Conservation (phyloP, 495 filamentous ascomycete species). For the Darksidea phi region DNA sequence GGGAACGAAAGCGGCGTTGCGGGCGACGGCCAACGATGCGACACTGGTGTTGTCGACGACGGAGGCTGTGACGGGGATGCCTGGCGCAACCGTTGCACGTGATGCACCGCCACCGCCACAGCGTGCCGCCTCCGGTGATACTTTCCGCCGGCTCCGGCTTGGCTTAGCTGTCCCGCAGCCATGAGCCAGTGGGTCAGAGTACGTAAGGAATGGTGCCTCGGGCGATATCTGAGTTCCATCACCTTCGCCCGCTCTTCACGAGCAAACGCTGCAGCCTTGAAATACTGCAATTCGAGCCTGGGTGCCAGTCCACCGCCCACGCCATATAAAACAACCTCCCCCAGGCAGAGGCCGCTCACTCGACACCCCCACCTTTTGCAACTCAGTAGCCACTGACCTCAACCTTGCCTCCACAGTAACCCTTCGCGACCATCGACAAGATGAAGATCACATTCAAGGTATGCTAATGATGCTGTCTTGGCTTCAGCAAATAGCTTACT, state of each 20-base stretch:
- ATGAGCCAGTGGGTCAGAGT: background rate
- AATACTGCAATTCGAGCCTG: conserved; percentile 1
- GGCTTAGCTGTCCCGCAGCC: background rate
- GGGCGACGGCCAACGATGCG: conserved; percentile 7
- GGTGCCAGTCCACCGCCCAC: background rate
- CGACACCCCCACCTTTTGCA: conserved; percentile 14
- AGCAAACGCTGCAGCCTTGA: conserved; percentile 10
- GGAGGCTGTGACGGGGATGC: too few species aligned
- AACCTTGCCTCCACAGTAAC: background rate
- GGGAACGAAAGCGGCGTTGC: background rate
- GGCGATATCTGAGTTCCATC: conserved; percentile 9
- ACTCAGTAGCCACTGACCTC: conserved; percentile 3
- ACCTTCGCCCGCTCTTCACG: conserved; percentile 3
- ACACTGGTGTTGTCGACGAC: conserved; percentile 8
- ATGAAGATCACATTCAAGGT: conserved; percentile 90
- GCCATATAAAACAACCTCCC: conserved; percentile 2
- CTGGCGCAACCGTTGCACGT: too few species aligned
- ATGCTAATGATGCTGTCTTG: conserved; percentile 25
- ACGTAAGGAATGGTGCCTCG: conserved; percentile 1
- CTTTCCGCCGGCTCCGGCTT: too few species aligned
- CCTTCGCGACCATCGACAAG: conserved; percentile 40
- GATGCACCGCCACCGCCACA: background rate
- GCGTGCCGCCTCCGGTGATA: background rate
- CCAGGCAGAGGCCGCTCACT: background rate
- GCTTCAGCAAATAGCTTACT: background rate